Conservation (phyloP, 495 filamentous ascomycete genomes). For the Tricharina praecox region DNA sequence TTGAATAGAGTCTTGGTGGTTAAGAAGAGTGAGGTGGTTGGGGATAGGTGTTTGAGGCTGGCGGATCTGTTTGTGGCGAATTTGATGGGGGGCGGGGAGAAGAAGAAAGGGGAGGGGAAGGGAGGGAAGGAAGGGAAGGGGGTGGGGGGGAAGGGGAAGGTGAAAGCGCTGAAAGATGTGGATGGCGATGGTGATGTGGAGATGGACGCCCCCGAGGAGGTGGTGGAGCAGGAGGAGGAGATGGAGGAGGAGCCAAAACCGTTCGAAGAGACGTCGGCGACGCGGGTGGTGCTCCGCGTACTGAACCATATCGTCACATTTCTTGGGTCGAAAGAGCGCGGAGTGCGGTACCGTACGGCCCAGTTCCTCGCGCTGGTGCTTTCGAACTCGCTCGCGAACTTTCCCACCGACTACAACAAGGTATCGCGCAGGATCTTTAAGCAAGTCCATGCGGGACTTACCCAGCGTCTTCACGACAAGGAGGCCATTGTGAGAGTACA, state of each 20-base stretch:
- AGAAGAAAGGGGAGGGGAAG: background rate
- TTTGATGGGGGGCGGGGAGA: constrained; percentile 53
- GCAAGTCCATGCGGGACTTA: constrained; percentile 52
- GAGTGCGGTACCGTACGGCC: constrained; percentile 72
- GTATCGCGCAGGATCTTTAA: constrained; percentile 67
- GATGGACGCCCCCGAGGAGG: no score
- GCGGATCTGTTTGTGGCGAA: constrained; percentile 67
- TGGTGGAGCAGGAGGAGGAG: no score
- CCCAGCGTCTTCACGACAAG: constrained; percentile 80
- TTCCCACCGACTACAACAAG: constrained; percentile 17
- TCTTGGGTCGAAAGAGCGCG: constrained; percentile 71
- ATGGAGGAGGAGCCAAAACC: constrained; percentile 35
- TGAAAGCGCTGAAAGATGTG: constrained; percentile 8
- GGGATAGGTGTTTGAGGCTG: constrained; percentile 71
- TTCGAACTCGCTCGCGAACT: constrained; percentile 60
- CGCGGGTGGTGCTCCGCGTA: constrained; percentile 46
- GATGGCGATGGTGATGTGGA: constrained; percentile 9
- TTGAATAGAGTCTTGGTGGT: constrained; percentile 64
- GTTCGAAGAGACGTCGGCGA: constrained; percentile 63
- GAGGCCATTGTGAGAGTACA: constrained; percentile 82
- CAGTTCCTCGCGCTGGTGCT: constrained; percentile 75
- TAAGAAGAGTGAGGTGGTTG: constrained; percentile 81
- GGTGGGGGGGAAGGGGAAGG: constrained; percentile 9
- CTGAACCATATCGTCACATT: constrained; percentile 50
- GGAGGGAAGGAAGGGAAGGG: constrained; percentile 9